phyloP scores from a whole-genome alignment of 2,329 filamentous ascomycete species.

The Ascochyta lentis region DNA sequence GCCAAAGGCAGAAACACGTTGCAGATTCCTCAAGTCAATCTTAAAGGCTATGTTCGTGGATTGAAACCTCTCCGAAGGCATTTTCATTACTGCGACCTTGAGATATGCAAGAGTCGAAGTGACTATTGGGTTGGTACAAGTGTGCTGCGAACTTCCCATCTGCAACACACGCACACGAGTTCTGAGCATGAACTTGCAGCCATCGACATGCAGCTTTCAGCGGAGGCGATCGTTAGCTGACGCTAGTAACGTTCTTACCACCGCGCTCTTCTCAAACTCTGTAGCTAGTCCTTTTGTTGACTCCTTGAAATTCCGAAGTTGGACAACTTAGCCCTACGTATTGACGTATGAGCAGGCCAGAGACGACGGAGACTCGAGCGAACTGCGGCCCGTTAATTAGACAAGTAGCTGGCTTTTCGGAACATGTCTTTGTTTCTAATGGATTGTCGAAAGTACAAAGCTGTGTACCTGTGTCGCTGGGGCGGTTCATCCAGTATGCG shows the following conservation, averaged over 20 bases:
- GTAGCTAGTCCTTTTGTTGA: not conserved
- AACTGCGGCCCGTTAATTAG: not conserved
- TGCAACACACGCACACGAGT: not conserved
- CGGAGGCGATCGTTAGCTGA: not conserved
- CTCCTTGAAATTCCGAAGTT: not conserved
- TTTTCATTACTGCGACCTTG: too few relatives aligned
- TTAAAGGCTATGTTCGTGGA: not conserved
- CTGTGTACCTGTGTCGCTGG: not conserved
- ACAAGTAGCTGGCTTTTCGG: not conserved
- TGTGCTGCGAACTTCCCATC: not conserved
- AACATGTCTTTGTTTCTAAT: not conserved
- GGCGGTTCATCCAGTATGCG: slow-evolving; percentile 16
- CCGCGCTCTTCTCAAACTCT: not conserved
- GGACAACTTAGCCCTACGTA: not conserved
- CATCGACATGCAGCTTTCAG: not conserved
- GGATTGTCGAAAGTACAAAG: not conserved
- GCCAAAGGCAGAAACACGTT: not conserved
- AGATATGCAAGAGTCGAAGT: too few relatives aligned
- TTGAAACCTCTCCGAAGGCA: not conserved
- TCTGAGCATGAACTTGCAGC: not conserved
- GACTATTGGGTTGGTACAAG: too few relatives aligned
- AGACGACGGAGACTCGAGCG: not conserved
- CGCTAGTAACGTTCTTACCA: not conserved
- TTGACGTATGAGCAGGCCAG: not conserved
- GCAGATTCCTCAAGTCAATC: not conserved